phyloP scores from a whole-genome alignment of 2,329 filamentous ascomycete species.

The Paecilomyces sp. region DNA sequence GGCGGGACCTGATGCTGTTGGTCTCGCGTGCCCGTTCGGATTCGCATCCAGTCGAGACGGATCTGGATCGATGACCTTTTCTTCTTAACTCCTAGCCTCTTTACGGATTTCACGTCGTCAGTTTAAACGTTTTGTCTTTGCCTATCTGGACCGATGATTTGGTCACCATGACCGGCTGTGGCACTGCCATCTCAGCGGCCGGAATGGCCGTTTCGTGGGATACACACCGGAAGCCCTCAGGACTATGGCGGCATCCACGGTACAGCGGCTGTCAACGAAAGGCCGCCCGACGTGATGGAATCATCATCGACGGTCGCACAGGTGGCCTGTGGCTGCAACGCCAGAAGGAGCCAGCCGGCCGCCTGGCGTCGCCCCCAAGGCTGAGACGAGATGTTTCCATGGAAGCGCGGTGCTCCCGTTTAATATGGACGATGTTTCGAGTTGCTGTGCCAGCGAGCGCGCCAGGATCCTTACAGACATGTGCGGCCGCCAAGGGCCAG shows the following conservation, averaged over 20 bases:
- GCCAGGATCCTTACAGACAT: neutral
- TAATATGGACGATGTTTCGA: neutral
- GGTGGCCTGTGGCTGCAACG: neutral
- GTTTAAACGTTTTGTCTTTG: neutral
- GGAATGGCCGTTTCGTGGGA: neutral
- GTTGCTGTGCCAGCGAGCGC: neutral
- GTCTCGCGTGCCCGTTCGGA: neutral
- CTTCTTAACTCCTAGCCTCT: neutral
- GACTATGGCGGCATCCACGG: neutral
- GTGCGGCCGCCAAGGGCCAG: neutral
- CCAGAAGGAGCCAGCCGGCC: neutral
- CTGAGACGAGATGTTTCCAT: neutral
- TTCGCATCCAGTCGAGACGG: neutral
- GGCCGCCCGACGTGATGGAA: neutral
- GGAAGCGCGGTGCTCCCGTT: neutral
- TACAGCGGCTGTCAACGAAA: neutral
- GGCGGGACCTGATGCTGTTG: neutral
- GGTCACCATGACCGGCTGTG: neutral
- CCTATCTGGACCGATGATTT: neutral
- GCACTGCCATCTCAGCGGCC: neutral
- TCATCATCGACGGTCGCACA: neutral
- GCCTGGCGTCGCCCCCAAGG: neutral
- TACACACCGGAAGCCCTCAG: neutral
- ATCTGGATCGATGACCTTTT: neutral
- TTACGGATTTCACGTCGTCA: neutral